Evolutionary conservation across 140 eudicot species (phyloP).

Genomic region (Anethum foeniculum): DNA sequence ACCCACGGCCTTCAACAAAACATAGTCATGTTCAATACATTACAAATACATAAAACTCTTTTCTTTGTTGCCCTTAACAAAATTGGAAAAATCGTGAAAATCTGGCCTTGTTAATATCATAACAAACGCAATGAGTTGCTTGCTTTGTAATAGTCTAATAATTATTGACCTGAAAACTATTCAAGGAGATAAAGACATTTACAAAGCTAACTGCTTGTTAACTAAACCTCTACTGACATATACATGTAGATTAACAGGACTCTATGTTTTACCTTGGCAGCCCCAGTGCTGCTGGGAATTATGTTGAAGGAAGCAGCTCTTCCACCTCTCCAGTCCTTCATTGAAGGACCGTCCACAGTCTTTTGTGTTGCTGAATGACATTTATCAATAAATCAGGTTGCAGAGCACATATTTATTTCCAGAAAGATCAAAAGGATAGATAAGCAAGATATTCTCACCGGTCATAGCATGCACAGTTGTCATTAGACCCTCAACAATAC

Average conservation of each 20-base stretch:
- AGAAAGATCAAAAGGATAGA: background rate
- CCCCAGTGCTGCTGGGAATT: constrained; percentile 77
- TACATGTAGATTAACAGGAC: background rate
- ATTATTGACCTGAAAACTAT: background rate
- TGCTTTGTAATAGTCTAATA: background rate
- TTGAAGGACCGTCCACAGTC: constrained; percentile 77
- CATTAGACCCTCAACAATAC: constrained; percentile 90
- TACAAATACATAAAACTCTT: background rate
- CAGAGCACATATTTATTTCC: background rate
- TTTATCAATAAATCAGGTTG: background rate
- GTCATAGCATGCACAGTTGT: constrained; percentile 76
- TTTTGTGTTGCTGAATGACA: constrained; percentile 48
- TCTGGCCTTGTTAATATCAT: background rate
- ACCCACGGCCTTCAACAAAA: constrained; percentile 58
- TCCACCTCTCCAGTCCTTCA: constrained; percentile 84
- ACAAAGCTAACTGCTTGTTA: background rate
- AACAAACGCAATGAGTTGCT: background rate
- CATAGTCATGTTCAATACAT: background rate
- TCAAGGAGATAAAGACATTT: background rate
- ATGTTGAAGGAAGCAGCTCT: constrained; percentile 74
- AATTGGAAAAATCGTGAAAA: background rate
- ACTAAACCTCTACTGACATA: background rate
- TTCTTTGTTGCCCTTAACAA: background rate
- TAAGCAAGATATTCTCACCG: constrained; percentile 27
- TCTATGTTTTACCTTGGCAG: constrained; percentile 45